These are phyloP conservation scores for Scorias spongiosa DNA, from an alignment of 2,329 filamentous ascomycete species.

Conservation along the genomic window DNA sequence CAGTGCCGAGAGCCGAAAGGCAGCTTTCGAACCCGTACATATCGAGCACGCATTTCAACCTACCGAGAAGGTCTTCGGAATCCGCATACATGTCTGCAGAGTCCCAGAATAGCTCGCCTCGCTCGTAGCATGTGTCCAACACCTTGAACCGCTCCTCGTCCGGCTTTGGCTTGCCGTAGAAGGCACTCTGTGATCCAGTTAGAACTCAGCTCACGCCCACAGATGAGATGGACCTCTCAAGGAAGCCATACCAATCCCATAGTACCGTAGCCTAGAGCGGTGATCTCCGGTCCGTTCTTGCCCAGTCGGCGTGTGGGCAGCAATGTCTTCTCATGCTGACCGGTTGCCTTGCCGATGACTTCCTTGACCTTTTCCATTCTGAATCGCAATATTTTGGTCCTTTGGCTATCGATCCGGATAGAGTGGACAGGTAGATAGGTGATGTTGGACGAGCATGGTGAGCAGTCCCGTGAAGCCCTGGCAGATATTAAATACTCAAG, in stretches of 20 bases:
- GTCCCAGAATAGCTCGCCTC: slow-evolving; percentile 40
- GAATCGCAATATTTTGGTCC: neutral
- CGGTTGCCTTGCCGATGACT: slow-evolving; percentile 5
- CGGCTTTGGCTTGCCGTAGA: slow-evolving; percentile 33
- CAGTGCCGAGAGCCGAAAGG: neutral
- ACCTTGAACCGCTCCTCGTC: slow-evolving; percentile 37
- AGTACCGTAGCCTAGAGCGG: slow-evolving; percentile 36
- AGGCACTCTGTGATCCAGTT: slow-evolving; percentile 12
- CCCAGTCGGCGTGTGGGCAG: slow-evolving; percentile 34
- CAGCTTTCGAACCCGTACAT: neutral
- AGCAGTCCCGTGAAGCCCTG: too few relatives aligned
- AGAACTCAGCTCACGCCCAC: neutral
- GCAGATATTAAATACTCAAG: too few relatives aligned
- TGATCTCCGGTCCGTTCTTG: slow-evolving; percentile 36
- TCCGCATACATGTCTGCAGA: slow-evolving; percentile 24
- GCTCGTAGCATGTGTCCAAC: slow-evolving; percentile 35
- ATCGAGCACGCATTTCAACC: neutral
- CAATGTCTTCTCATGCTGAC: slow-evolving; percentile 8
- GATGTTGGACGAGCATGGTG: too few relatives aligned
- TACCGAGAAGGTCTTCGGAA: slow-evolving; percentile 30
- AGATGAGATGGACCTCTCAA: neutral
- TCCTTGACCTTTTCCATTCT: slow-evolving; percentile 8
- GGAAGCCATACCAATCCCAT: slow-evolving; percentile 30
- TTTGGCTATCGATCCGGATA: too few relatives aligned
- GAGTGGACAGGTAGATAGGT: too few relatives aligned